Conservation (phyloP, 177 flowering plant genomes). For the Vitis hybrid region DNA sequence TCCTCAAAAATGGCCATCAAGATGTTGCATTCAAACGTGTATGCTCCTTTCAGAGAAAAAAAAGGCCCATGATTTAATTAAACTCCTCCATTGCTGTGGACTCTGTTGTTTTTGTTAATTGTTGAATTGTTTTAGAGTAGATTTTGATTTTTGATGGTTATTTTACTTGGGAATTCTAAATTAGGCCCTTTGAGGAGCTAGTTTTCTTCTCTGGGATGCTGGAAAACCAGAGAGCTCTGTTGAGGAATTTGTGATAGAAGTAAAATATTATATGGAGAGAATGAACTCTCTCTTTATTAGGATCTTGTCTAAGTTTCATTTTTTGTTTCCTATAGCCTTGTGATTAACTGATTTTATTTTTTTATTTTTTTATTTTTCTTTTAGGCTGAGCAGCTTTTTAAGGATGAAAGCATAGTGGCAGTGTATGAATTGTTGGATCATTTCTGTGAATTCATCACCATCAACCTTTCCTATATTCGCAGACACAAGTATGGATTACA, state of each 20-base stretch:
- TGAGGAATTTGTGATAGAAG: no score
- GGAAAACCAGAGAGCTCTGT: no score
- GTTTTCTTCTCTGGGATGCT: no score
- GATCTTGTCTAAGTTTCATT: no score
- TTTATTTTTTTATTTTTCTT: neutral
- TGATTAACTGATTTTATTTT: neutral
- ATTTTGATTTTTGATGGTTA: no score
- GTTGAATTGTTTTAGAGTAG: no score
- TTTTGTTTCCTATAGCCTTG: no score
- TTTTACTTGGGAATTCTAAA: no score
- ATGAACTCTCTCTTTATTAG: no score
- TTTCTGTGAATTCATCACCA: slow-evolving; percentile 64
- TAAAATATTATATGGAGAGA: no score
- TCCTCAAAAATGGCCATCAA: slow-evolving; percentile 39
- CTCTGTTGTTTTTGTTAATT: neutral
- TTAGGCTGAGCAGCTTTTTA: slow-evolving; percentile 67
- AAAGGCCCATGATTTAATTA: neutral
- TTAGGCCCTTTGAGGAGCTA: no score
- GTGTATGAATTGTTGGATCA: slow-evolving; percentile 64
- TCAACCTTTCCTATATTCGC: slow-evolving; percentile 62
- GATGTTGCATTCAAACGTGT: slow-evolving; percentile 46
- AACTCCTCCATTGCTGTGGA: neutral
- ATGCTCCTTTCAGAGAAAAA: neutral
- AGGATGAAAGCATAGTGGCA: slow-evolving; percentile 42
- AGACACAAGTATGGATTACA: slow-evolving; percentile 47